Evolutionary conservation across 2,329 filamentous ascomycete species (phyloP), one percentile per base, ranked within the genome.

Genomic region (Stylonectria norvegica): DNA sequence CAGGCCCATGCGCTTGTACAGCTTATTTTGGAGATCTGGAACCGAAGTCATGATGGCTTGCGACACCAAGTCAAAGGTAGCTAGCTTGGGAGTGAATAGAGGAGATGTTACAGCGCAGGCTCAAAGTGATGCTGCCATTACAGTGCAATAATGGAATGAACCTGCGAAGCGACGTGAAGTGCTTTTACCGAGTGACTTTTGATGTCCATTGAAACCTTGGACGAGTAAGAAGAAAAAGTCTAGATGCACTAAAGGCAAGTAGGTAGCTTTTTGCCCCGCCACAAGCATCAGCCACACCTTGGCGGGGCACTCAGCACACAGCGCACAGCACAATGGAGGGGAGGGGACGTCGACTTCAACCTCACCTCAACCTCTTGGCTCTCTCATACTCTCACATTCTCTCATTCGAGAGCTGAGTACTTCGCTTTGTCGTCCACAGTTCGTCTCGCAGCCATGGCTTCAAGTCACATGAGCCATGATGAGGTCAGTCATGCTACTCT

Each of bases 1-100:
- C 39, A 68, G 42, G 5, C 65, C 65, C 39, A 69, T 62, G 12
- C 54, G 59, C 39, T 61, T 65, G 37, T 65, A 61, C 34, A 69
- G 52, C 52, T 64, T 65, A 43, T 62, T 57, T 23, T 65, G 64
- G 31, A 66, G 55, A 42, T 66, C 64, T 29, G 54, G 44, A 2
- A 60, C 57, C 14, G 58, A 59, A 6, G 50, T 40, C 35, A 52
- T 29, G 16, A 30, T 34, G 18, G 32, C 22, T 8, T 8, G 22
- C 22, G 8, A 25, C 22, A 25, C 22, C 22, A n/a, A 8, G n/a
- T 8, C 22, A 8, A n/a, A n/a, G 22, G 8, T 8, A n/a, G 22
- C 22, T 25, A 25, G 8, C 8, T 25, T n/a, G 22, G 22, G 22
- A n/a, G 22, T n/a, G n/a, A n/a, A n/a, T n/a, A n/a, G n/a, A n/a